These are phyloP conservation scores for Naganishia liquefaciens DNA, from an alignment of 1,284 basidiomycete genomes.

Conservation along the genomic window DNA sequence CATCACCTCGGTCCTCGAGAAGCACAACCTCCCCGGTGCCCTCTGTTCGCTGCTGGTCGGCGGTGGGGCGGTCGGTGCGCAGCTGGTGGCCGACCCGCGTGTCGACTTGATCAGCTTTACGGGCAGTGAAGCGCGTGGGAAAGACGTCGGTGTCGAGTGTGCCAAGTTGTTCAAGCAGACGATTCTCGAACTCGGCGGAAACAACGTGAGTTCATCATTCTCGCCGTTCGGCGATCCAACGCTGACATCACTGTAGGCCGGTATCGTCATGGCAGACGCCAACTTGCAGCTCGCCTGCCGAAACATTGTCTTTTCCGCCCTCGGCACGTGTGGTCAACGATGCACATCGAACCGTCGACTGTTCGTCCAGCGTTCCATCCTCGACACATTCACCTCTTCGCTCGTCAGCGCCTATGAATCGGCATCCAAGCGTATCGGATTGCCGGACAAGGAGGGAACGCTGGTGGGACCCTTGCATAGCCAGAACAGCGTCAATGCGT, in stretches of 20 bases:
- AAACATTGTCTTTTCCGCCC: slow-evolving; percentile 79
- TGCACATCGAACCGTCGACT: slow-evolving; percentile 91
- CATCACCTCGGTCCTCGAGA: slow-evolving; percentile 74
- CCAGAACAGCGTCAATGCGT: slow-evolving; percentile 65
- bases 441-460: slow-evolving; percentile 72
- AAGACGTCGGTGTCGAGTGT: slow-evolving; percentile 76
- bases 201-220: slow-evolving; percentile 62
- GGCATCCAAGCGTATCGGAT: slow-evolving; percentile 65
- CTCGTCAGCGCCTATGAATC: slow-evolving; percentile 71
- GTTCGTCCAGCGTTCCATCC: slow-evolving; percentile 79
- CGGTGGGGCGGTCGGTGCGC: slow-evolving; percentile 75
- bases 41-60: slow-evolving; percentile 80
- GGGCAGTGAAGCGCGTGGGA: slow-evolving; percentile 83
- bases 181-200: slow-evolving; percentile 90
- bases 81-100: slow-evolving; percentile 68
- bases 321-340: slow-evolving; percentile 91
- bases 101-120: slow-evolving; percentile 93
- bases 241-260: slow-evolving; percentile 50
- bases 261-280: slow-evolving; percentile 89
- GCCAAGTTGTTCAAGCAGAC: slow-evolving; percentile 79
- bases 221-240: background rate
- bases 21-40: slow-evolving; percentile 77
- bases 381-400: slow-evolving; percentile 70
- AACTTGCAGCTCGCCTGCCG: slow-evolving; percentile 85
- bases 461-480: slow-evolving; percentile 87